These are phyloP conservation scores for Neurospora sp. DNA, from an alignment of 495 filamentous ascomycete species.

Conservation along the genomic window DNA sequence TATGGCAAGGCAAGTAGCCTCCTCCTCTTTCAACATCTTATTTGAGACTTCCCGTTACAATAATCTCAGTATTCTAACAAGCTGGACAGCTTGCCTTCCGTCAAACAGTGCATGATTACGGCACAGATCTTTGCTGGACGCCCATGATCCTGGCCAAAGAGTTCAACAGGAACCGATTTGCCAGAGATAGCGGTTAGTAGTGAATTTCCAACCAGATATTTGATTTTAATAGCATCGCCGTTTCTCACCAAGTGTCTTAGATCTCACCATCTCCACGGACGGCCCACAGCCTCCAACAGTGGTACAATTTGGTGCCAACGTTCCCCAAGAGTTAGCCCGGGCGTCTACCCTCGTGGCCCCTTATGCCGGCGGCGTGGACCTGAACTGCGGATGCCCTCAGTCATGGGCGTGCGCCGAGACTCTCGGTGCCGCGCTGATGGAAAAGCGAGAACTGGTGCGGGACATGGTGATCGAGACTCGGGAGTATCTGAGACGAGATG, in stretches of 20 bases:
- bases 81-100: constrained; percentile 47
- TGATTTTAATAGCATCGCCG: too few species aligned
- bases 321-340: constrained; percentile 45
- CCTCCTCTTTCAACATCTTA: not conserved
- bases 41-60: not conserved
- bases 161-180: constrained; percentile 48
- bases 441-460: constrained; percentile 45
- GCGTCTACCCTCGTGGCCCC: constrained; percentile 50
- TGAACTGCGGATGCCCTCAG: constrained; percentile 64
- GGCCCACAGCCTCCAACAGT: constrained; percentile 47
- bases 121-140: constrained; percentile 54
- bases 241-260: constrained; percentile 7
- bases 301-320: constrained; percentile 51
- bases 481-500: constrained; percentile 29
- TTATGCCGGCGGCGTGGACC: constrained; percentile 49
- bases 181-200: constrained; percentile 37
- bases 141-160: constrained; percentile 66
- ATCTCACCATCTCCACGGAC: constrained; percentile 26
- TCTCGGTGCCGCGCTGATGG: constrained; percentile 54
- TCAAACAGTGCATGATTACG: constrained; percentile 47
- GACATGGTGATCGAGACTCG: constrained; percentile 47
- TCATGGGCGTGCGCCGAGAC: constrained; percentile 54
- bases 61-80: not conserved
- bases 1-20: constrained; percentile 40
- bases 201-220: too few species aligned